phyloP scores from a whole-genome alignment of 1,139 yeast genomes.

The Diutina pseudorugosa region DNA sequence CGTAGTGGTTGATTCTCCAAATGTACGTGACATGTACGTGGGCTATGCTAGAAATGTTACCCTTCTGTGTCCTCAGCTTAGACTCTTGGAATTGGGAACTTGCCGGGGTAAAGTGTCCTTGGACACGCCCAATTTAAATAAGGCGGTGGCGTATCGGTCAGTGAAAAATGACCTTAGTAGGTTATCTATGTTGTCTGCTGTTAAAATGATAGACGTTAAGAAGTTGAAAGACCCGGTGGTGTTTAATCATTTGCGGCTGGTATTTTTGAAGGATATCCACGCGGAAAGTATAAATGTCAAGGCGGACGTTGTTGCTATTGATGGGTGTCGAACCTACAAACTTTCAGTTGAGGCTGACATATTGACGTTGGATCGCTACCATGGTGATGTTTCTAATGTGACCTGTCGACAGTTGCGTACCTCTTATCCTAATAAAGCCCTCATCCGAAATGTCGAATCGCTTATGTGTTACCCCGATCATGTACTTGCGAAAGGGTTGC shows the following conservation, averaged over 20 bases:
- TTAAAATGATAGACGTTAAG: too few relatives aligned
- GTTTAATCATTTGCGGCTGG: background rate
- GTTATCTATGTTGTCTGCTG: background rate
- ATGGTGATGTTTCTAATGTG: background rate
- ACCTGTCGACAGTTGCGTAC: background rate
- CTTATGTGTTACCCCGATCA: background rate
- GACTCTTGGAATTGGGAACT: background rate
- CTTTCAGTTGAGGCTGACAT: background rate
- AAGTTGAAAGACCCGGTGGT: too few relatives aligned
- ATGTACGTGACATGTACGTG: background rate
- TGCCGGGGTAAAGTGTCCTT: background rate
- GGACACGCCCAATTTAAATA: background rate
- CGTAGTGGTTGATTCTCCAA: background rate
- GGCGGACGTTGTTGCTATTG: background rate
- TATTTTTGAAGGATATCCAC: background rate
- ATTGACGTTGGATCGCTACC: background rate
- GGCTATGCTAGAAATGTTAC: background rate
- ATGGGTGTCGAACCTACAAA: background rate
- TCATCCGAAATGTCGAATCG: background rate
- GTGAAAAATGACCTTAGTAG: background rate
- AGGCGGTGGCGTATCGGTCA: background rate
- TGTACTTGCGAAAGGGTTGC: background rate
- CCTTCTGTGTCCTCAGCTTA: background rate
- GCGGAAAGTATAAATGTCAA: too few relatives aligned
- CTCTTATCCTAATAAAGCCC: background rate